phyloP scores from a whole-genome alignment of 257 asterid species.

The Solanum sitiens region DNA sequence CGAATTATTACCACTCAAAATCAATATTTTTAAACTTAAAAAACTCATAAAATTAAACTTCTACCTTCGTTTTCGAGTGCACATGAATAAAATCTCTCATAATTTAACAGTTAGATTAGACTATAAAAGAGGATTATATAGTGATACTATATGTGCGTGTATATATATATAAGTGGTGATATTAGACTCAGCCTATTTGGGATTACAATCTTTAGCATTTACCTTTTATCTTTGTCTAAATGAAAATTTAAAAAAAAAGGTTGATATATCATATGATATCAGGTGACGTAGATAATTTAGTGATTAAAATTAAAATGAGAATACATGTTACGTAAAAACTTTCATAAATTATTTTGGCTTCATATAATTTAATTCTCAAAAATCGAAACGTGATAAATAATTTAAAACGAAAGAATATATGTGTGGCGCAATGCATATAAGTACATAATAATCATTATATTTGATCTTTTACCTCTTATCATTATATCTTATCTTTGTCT shows the following conservation, averaged over 20 bases:
- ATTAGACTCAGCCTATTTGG: too few species aligned
- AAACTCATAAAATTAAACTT: too few species aligned
- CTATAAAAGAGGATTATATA: too few species aligned
- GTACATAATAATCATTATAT: not conserved
- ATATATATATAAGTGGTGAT: not conserved
- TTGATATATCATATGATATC: not conserved
- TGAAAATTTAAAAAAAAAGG: not conserved
- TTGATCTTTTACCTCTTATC: not conserved
- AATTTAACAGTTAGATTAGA: too few species aligned
- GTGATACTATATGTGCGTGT: not conserved
- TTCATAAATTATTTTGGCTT: not conserved
- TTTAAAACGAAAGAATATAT: not conserved
- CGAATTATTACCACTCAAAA: too few species aligned
- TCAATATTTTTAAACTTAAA: too few species aligned
- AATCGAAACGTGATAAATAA: not conserved
- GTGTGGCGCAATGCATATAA: too few species aligned
- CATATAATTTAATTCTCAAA: not conserved
- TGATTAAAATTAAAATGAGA: not conserved
- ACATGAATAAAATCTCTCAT: not conserved
- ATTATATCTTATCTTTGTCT: not conserved
- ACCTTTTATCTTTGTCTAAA: not conserved
- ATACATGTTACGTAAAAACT: not conserved
- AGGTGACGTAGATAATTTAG: not conserved
- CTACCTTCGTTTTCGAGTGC: not conserved
- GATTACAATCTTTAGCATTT: not conserved